Conservation (phyloP, 2,329 filamentous ascomycete genomes). For the Rhytidhysteron rufulum region DNA sequence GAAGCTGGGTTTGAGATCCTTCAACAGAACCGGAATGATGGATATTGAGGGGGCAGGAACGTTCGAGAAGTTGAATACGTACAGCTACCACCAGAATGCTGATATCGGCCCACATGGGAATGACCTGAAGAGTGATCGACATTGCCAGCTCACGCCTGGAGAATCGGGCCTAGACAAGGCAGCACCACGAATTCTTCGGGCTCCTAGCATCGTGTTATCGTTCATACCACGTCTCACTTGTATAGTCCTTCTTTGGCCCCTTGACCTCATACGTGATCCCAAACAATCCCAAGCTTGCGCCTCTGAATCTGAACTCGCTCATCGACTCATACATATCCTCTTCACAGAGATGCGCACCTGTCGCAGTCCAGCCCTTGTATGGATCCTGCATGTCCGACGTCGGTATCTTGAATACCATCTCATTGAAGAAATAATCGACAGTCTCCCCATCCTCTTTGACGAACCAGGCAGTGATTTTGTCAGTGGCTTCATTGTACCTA, state of each 20-base stretch:
- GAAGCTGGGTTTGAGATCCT: too few species aligned
- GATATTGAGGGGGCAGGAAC: not conserved
- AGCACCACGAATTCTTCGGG: conserved; percentile 2
- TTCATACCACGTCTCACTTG: conserved; percentile 36
- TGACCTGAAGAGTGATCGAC: not conserved
- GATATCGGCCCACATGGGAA: not conserved
- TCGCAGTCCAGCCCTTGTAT: conserved; percentile 57
- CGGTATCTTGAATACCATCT: conserved; percentile 56
- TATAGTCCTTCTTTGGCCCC: conserved; percentile 71
- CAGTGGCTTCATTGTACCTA: conserved; percentile 60
- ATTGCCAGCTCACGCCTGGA: conserved; percentile 1
- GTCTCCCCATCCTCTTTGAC: conserved; percentile 59
- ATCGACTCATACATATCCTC: conserved; percentile 68
- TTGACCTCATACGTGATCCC: conserved; percentile 61
- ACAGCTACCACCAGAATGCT: not conserved
- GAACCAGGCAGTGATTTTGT: conserved; percentile 70
- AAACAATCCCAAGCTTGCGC: conserved; percentile 57
- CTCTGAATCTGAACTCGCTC: conserved; percentile 64
- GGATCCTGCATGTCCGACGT: conserved; percentile 29
- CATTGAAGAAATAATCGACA: conserved; percentile 72
- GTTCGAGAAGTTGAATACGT: not conserved
- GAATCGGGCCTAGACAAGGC: not conserved
- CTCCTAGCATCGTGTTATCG: conserved; percentile 6
- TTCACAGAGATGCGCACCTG: conserved; percentile 65
- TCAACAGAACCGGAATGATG: not conserved